Evolutionary conservation across 805 yeast genomes (phyloP).

Genomic region (Candida nemodendra): DNA sequence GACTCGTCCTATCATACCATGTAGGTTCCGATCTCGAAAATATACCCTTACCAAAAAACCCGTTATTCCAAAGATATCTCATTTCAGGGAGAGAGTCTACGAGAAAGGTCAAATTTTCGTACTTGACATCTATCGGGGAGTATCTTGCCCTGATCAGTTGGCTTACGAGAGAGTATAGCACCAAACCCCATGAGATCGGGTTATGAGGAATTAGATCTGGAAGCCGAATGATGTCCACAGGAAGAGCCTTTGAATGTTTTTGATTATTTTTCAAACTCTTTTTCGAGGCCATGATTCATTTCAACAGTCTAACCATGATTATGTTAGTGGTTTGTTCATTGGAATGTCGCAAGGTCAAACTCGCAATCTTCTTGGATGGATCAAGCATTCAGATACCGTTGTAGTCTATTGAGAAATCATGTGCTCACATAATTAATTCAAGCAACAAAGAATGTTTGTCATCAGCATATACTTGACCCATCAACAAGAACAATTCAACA

Average conservation of each 20-base stretch:
- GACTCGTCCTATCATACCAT: slow-evolving; percentile 69
- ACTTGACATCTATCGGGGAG: slow-evolving; percentile 6
- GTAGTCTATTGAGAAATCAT: slow-evolving; percentile 32
- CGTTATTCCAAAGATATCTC: slow-evolving; percentile 69
- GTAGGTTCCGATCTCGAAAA: slow-evolving; percentile 91
- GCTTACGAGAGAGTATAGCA: slow-evolving; percentile 27
- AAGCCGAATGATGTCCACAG: slow-evolving; percentile 35
- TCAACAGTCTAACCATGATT: background rate
- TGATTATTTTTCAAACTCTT: slow-evolving; percentile 6
- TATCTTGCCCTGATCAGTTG: slow-evolving; percentile 5
- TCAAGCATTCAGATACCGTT: slow-evolving; percentile 36
- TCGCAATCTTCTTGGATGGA: background rate
- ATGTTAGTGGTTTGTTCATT: too few species aligned
- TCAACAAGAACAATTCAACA: too few species aligned
- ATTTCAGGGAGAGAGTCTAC: slow-evolving; percentile 47
- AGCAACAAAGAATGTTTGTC: slow-evolving; percentile 17
- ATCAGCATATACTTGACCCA: background rate
- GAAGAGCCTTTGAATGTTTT: slow-evolving; percentile 36
- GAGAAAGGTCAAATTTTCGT: slow-evolving; percentile 31
- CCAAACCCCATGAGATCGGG: slow-evolving; percentile 46
- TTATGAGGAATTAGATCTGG: slow-evolving; percentile 44
- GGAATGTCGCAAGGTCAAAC: background rate
- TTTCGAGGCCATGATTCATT: slow-evolving; percentile 9
- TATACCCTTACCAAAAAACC: slow-evolving; percentile 93
- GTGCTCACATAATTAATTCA: slow-evolving; percentile 27